Base-by-base conservation (phyloP, 139 green algal genomes). In the Chlamydomonas incerta region DNA sequence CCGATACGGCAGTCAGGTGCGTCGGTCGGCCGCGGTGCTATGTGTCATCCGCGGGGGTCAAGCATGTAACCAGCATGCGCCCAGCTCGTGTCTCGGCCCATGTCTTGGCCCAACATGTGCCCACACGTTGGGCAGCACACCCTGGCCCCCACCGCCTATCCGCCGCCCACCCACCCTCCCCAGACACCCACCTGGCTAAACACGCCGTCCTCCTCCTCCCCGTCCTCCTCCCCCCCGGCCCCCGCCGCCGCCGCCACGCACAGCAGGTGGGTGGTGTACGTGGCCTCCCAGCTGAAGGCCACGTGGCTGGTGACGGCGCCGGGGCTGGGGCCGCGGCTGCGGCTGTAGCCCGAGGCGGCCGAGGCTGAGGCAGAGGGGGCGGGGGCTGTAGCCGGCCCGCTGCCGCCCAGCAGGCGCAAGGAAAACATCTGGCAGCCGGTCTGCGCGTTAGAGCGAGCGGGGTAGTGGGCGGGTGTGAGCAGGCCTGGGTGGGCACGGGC, bases 231-330 rank as follows among this genome's bases (percentile, higher is more conserved):
- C 35, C 1, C 37, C 60, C 72, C n/a, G n/a, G 28, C 41, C 5
- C 8, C 41, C 41, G 41, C 41, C 41, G 6, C 41, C 41, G 41
- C 5, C 41, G 41, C 41, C 62, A 90, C 71, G 0, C 11, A 63
- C 37, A 91, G 65, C 70, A 91, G 62, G 47, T 88, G 82, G 24
- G 88, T 91, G n/a, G 72, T 37, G 28, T 55, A 47, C 11, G 74
- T 65, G 21, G 88, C 88, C 26, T 89, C 88, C 70, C 89, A 88
- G 47, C 77, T 87, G 79, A 91, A 91, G n/a, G 83, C 88, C 46
- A 88, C 62, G 84, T 89, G 88, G 10, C 66, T 86, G 79, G 18
- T 31, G 68, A 50, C 35, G 62, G 23, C 26, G 24, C 8, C 62
- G 84, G 88, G 88, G 10, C 66, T 86, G 79, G 18, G 8, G 68